Evolutionary conservation across 2,329 filamentous ascomycete genomes (phyloP).

Genomic region (Colletotrichum scovillei): DNA sequence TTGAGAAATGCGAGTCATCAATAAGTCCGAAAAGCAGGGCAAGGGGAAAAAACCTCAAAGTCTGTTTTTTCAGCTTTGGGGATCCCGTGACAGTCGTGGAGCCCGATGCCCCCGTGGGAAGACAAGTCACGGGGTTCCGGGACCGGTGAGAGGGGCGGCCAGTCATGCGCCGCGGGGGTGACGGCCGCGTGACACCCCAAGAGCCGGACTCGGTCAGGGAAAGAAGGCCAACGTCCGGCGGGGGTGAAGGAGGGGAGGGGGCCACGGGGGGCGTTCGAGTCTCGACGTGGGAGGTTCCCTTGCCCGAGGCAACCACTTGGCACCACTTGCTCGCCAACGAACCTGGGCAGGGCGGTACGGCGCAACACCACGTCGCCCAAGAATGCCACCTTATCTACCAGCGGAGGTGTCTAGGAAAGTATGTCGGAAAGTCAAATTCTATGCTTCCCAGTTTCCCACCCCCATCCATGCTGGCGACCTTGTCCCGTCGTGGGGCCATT

Average conservation of each 20-base stretch:
- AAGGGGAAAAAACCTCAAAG: neutral
- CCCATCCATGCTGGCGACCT: neutral
- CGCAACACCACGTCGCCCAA: neutral
- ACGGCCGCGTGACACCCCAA: slow-evolving; percentile 32
- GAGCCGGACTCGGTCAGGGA: slow-evolving; percentile 31
- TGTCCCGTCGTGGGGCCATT: neutral
- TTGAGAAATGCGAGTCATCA: slow-evolving; percentile 4
- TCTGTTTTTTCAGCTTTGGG: neutral
- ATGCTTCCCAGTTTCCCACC: neutral
- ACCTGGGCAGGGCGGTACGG: neutral
- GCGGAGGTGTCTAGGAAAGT: slow-evolving; percentile 16
- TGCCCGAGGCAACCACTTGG: neutral
- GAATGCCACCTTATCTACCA: slow-evolving; percentile 2
- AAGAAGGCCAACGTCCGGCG: neutral
- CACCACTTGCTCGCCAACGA: slow-evolving; percentile 2
- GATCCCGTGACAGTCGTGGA: slow-evolving; percentile 19
- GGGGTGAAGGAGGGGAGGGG: neutral
- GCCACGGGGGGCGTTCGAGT: neutral
- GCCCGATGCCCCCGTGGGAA: slow-evolving; percentile 6
- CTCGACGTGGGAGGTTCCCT: neutral
- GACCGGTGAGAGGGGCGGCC: slow-evolving; percentile 32
- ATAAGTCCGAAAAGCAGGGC: neutral
- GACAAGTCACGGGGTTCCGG: slow-evolving; percentile 23
- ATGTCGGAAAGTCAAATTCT: slow-evolving; percentile 20
- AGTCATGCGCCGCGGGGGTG: slow-evolving; percentile 31